Percentiles rank a stretch among this genome's conserved stretches.
Conservation (phyloP, 2,329 filamentous ascomycete genomes). For the Fusarium aywerte region DNA sequence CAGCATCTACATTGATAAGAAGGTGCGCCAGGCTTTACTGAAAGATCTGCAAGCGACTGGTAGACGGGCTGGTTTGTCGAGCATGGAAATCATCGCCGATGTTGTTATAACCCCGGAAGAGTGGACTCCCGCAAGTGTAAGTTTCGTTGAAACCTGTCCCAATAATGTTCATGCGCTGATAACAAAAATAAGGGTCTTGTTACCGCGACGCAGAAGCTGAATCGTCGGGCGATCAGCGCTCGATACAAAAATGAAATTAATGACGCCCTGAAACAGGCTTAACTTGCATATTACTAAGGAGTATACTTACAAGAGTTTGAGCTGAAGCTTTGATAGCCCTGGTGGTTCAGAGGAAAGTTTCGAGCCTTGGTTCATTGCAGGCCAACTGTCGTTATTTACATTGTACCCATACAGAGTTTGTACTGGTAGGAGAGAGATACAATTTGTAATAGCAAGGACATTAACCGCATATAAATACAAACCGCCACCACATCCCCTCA, state of each 20-base stretch:
- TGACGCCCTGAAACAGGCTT: conserved; percentile 4
- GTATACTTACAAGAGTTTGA: too few species aligned
- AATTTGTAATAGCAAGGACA: too few species aligned
- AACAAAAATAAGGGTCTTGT: conserved; percentile 60
- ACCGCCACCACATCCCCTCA: too few species aligned
- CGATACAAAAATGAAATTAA: conserved; percentile 61
- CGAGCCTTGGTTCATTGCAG: too few species aligned
- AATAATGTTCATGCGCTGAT: too few species aligned
- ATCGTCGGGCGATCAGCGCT: conserved; percentile 61
- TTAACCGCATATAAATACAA: too few species aligned
- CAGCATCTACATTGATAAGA: conserved; percentile 72
- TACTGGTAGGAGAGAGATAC: too few species aligned
- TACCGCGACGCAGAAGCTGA: conserved; percentile 69
- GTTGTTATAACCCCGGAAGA: conserved; percentile 84
- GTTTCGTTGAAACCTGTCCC: conserved; percentile 44
- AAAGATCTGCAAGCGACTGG: conserved; percentile 75
- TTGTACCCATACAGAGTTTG: too few species aligned
- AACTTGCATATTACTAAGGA: too few species aligned
- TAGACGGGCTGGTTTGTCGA: conserved; percentile 71
- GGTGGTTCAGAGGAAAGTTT: too few species aligned
- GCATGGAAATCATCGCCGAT: conserved; percentile 79
- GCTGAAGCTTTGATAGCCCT: too few species aligned
- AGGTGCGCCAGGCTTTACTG: conserved; percentile 67
- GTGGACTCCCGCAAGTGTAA: conserved; percentile 85
- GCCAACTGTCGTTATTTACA: too few species aligned